These are phyloP conservation scores for Volutella citrinella DNA, from an alignment of 2,329 filamentous ascomycete species.

Conservation along the genomic window DNA sequence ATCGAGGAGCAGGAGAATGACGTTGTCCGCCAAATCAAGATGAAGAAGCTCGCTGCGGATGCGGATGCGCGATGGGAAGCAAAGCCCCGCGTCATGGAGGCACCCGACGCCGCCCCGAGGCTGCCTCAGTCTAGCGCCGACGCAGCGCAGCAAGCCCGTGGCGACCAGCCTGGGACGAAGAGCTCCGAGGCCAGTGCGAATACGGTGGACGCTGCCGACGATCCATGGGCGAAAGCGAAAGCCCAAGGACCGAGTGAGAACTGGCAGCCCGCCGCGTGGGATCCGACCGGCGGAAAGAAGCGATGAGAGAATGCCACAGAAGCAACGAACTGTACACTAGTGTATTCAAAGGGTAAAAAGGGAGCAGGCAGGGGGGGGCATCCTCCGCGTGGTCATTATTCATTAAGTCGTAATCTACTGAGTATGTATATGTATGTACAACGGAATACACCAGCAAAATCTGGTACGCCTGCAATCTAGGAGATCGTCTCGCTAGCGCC, in stretches of 20 bases:
- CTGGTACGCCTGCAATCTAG: too few species aligned
- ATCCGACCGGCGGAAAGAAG: conserved; percentile 40
- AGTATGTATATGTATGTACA: too few species aligned
- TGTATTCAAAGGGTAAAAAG: conserved; percentile 14
- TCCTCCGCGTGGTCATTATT: too few species aligned
- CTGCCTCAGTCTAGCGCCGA: conserved; percentile 10
- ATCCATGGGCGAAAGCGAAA: conserved; percentile 58
- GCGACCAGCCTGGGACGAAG: conserved; percentile 8
- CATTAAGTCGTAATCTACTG: conserved; percentile 20
- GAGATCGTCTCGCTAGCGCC: too few species aligned
- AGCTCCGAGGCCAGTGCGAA: too few species aligned
- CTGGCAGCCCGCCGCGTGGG: conserved; percentile 68
- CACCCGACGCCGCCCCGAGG: conserved; percentile 20
- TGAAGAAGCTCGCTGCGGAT: conserved; percentile 55
- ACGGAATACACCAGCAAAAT: too few species aligned
- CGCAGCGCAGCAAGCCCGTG: conserved; percentile 5
- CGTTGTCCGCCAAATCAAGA: conserved; percentile 47
- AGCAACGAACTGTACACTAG: conserved; percentile 10
- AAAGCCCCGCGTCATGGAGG: conserved; percentile 49
- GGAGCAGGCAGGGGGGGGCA: too few species aligned
- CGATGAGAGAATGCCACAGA: too few species aligned
- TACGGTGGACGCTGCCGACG: too few species aligned
- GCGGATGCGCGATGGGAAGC: conserved; percentile 64
- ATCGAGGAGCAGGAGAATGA: conserved; percentile 57
- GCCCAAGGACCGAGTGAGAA: conserved; percentile 52